Percentiles rank a stretch among this genome's conserved stretches.
Conservation (phyloP, 1,284 basidiomycete species). For the Cryptococcus hybrid region DNA sequence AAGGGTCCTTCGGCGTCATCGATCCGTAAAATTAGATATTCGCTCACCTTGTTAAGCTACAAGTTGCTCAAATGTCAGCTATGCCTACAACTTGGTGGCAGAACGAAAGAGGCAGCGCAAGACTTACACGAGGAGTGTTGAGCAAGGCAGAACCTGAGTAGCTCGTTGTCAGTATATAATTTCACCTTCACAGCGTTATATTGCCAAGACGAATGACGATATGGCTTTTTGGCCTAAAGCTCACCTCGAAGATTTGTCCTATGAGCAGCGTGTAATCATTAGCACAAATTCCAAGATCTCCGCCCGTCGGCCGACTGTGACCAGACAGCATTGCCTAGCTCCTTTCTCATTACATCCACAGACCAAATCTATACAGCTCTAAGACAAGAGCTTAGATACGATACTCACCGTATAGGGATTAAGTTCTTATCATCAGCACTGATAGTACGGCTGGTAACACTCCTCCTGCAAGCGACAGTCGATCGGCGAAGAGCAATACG, state of each 20-base stretch:
- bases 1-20: neutral
- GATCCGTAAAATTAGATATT: neutral
- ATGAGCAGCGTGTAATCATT: neutral
- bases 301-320: neutral
- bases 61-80: neutral
- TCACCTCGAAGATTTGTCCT: slow-evolving; percentile 34
- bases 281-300: neutral
- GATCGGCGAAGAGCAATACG: neutral
- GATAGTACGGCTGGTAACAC: slow-evolving; percentile 11
- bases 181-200: neutral
- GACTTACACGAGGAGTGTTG: slow-evolving; percentile 40
- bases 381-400: neutral
- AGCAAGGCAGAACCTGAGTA: slow-evolving; percentile 32
- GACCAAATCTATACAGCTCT: neutral
- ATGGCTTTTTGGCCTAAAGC: neutral
- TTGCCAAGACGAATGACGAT: neutral
- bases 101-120: neutral
- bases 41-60: slow-evolving; percentile 41
- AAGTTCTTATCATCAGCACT: slow-evolving; percentile 28
- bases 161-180: neutral
- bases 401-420: slow-evolving; percentile 34
- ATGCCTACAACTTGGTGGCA: neutral
- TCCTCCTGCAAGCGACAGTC: neutral
- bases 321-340: neutral
- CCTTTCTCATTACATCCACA: neutral